Percentiles rank a stretch among this genome's conserved stretches.
These are phyloP conservation scores for Holtermanniella nyarrowii DNA, from an alignment of 768 basidiomycete species.

Conservation along the genomic window DNA sequence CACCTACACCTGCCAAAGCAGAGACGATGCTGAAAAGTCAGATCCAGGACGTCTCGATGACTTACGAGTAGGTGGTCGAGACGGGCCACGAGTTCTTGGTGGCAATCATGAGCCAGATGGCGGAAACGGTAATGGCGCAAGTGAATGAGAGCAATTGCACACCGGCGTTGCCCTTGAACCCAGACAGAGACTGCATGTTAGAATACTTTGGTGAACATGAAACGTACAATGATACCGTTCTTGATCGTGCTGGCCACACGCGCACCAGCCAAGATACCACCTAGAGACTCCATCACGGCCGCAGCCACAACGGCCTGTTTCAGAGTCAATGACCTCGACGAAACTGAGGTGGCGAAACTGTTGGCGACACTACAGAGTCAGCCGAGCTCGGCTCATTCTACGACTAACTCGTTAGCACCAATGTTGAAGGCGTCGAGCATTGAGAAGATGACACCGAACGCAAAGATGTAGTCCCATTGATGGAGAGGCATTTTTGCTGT, in stretches of 20 bases:
- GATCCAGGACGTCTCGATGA: too few species aligned
- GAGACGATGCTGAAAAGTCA: too few species aligned
- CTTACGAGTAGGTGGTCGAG: conserved; percentile 45
- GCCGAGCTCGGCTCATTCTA: background rate
- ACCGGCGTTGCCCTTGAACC: conserved; percentile 42
- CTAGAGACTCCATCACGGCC: conserved; percentile 41
- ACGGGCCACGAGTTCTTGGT: conserved; percentile 42
- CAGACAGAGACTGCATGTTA: conserved; percentile 11
- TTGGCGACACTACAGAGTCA: conserved; percentile 29
- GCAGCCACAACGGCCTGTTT: conserved; percentile 41
- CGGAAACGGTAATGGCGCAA: conserved; percentile 40
- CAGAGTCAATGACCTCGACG: conserved; percentile 42
- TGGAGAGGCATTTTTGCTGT: conserved; percentile 28
- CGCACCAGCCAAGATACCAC: conserved; percentile 43
- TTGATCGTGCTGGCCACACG: conserved; percentile 43
- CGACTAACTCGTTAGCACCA: conserved; percentile 34
- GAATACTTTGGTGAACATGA: background rate
- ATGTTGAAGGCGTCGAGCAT: conserved; percentile 42
- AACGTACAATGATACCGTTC: conserved; percentile 42
- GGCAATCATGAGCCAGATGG: conserved; percentile 41
- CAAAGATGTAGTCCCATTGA: conserved; percentile 41
- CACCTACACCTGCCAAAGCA: conserved; percentile 44
- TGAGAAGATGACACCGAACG: conserved; percentile 38
- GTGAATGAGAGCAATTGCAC: conserved; percentile 44
- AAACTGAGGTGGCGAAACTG: conserved; percentile 42